Evolutionary conservation across 2,329 filamentous ascomycete genomes (phyloP), one percentile per base, ranked within the genome.

Genomic region (Pseudopithomyces maydicus): DNA sequence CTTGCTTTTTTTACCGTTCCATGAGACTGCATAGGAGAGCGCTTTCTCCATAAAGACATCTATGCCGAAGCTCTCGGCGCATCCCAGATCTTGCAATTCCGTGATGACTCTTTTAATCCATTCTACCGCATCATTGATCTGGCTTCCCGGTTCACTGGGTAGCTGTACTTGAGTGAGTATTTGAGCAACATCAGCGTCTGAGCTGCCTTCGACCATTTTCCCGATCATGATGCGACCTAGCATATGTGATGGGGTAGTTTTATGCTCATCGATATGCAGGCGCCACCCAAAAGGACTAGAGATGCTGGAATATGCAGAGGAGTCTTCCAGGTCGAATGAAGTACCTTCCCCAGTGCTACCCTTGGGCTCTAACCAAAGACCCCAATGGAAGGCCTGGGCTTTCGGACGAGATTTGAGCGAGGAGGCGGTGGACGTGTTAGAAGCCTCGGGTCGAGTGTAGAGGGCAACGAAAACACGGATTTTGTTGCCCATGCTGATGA

Each of bases 311-410:
- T 53, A 57, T 15, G 56, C 45, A 23, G 45, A 38, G 6, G 53
- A 45, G 36, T 62, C 59, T 42, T 56, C 50, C 36, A 62, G 43
- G 38, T 56, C 55, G 41, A 58, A 60, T n/a, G 58, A 57, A 5
- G 59, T 64, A 14, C 62, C 62, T 8, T 41, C n/a, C 14, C 59
- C 59, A 20, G 39, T 39, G 36, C 56, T 59, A 33, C 23, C 43
- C 33, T 64, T 64, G 12, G 62, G 59, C 41, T 64, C 62, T n/a
- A 64, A 36, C 62, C 62, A 64, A 35, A 64, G 57, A 10, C 62
- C 59, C 62, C 62, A 64, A 29, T 58, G 57, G 47, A 39, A 64
- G 4, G 43, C 22, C n/a, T 52, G 44, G 12, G 51, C 22, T 19
- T 52, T 50, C 19, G 52, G 47, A 14, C 33, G 49, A 19, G 54